Base-by-base conservation (phyloP, 768 basidiomycete species). In the Mycena pura region DNA sequence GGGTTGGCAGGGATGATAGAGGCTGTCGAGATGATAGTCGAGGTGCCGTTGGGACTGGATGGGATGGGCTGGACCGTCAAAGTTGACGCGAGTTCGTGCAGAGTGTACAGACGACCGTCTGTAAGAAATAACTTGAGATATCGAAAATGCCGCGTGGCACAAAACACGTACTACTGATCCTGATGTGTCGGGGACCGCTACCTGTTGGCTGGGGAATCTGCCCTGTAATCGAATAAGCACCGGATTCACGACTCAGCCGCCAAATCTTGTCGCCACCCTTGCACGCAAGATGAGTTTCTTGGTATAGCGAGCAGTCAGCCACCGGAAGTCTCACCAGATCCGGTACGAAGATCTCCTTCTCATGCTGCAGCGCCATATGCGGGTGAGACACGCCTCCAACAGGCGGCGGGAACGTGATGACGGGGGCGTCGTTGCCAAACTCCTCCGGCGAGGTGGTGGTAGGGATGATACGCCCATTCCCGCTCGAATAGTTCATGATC, bases 191-290 rank as follows among this genome's bases (percentile, higher is more conserved):
- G 2, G 90, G 90, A 2, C 89, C 89, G 51, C 86, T 86, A n/a
- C 86, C 88, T 19, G 70, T 65, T 4, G 86, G 85, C 51, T 86
- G 86, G 40, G 80, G 76, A 45, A 91, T 89, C 34, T 79, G 77
- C 1, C 89, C 88, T 47, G 85, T 84, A 43, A 91, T 82, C 36
- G 68, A 73, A 73, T 79, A 90, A 3, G 76, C 69, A 0, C 83
- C 82, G 0, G 82, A 71, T 7, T 72, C 62, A 0, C 76, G n/a
- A n/a, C n/a, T n/a, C 3, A 91, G 76, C 36, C 90, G 78, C 88
- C 89, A 92, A 54, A n/a, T n/a, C n/a, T n/a, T n/a, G n/a, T n/a
- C n/a, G n/a, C 72, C 82, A 25, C 90, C 89, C 88, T 89, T 54
- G 21, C 41, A 46, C 8, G 13, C 10, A 27, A 10, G 21, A 24